Conservation (phyloP, 2,329 filamentous ascomycete species). For the Clonostachys sp. region DNA sequence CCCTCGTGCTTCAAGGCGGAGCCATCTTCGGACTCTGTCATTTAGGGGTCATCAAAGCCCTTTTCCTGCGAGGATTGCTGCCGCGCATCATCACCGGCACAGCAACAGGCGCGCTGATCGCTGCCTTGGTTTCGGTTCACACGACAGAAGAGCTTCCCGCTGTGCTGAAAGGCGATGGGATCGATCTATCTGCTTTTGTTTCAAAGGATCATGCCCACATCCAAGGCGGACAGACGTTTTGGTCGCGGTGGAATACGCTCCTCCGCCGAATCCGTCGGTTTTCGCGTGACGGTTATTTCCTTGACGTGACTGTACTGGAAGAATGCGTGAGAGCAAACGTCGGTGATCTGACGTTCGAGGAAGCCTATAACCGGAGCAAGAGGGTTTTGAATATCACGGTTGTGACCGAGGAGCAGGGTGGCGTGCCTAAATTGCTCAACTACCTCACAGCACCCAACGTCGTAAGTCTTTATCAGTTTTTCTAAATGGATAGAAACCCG, state of each 20-base stretch:
- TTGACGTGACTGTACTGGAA: slow-evolving; percentile 78
- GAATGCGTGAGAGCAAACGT: slow-evolving; percentile 81
- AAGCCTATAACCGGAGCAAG: slow-evolving; percentile 83
- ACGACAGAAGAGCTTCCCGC: slow-evolving; percentile 78
- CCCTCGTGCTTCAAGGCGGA: slow-evolving; percentile 82
- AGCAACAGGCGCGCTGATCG: slow-evolving; percentile 84
- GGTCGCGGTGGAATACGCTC: slow-evolving; percentile 52
- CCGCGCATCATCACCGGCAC: slow-evolving; percentile 90
- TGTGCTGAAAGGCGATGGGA: slow-evolving; percentile 73
- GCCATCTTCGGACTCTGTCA: slow-evolving; percentile 91
- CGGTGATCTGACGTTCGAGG: slow-evolving; percentile 87
- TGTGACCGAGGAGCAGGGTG: slow-evolving; percentile 67
- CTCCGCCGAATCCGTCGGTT: slow-evolving; percentile 65
- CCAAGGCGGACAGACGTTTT: slow-evolving; percentile 28
- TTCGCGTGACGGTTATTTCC: slow-evolving; percentile 72
- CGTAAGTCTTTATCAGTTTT: slow-evolving; percentile 44
- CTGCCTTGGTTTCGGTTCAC: slow-evolving; percentile 81
- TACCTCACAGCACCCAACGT: slow-evolving; percentile 92
- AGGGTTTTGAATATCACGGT: slow-evolving; percentile 89
- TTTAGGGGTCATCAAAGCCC: slow-evolving; percentile 82
- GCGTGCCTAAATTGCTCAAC: slow-evolving; percentile 81
- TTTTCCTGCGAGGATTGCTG: slow-evolving; percentile 74
- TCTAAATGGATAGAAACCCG: background rate
- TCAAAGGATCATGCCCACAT: slow-evolving; percentile 17
- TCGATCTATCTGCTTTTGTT: slow-evolving; percentile 78